Evolutionary conservation across 257 asterid species (phyloP).

Genomic region (Osmanthus fragrans): DNA sequence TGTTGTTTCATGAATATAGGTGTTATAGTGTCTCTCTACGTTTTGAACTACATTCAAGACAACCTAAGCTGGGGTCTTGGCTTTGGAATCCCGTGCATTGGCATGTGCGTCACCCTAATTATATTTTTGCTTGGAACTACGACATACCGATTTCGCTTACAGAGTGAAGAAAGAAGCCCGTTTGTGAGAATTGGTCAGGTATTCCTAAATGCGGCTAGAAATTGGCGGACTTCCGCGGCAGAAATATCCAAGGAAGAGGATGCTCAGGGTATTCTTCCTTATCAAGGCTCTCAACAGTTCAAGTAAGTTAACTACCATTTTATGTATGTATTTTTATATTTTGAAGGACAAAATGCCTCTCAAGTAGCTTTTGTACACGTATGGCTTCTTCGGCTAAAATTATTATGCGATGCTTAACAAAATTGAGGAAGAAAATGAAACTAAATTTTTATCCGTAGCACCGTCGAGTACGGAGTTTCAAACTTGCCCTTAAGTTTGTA

Average conservation of each 20-base stretch:
- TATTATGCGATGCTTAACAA: too few relatives aligned
- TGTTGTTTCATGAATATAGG: conserved; percentile 13
- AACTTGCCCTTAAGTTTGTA: too few relatives aligned
- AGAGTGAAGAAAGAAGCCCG: not conserved
- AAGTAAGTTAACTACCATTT: conserved; percentile 9
- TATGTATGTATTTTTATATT: too few relatives aligned
- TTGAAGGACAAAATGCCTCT: too few relatives aligned
- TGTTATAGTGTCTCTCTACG: not conserved
- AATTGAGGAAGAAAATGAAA: too few relatives aligned
- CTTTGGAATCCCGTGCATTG: conserved; percentile 33
- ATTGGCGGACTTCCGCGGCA: not conserved
- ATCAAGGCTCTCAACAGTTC: conserved; percentile 13
- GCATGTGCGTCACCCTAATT: conserved; percentile 22
- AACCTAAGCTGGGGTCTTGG: conserved; percentile 34
- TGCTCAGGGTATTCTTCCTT: not conserved
- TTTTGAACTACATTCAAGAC: conserved; percentile 30
- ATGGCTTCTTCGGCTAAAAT: too few relatives aligned
- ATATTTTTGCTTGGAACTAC: conserved; percentile 21
- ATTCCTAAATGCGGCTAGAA: conserved; percentile 17
- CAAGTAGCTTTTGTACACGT: too few relatives aligned
- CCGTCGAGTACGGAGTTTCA: too few relatives aligned
- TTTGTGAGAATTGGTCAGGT: conserved; percentile 22
- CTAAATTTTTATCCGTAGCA: too few relatives aligned
- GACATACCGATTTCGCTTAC: conserved; percentile 24
- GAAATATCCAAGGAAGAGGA: conserved; percentile 16